Evolutionary conservation across 495 filamentous ascomycete species (phyloP).

Genomic region (Penicillium ochrochloron): DNA sequence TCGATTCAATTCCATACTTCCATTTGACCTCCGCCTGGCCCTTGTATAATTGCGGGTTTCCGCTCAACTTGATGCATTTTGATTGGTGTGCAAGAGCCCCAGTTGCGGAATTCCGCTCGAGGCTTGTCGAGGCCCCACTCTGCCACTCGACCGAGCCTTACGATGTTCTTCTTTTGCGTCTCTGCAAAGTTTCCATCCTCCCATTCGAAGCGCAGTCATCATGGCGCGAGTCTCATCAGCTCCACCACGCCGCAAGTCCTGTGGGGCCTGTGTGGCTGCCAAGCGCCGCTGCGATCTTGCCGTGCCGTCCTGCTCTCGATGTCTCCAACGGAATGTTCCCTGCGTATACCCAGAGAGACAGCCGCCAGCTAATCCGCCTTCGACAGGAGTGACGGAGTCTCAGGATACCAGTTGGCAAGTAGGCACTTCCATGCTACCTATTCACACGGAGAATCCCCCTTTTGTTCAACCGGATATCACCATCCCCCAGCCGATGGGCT

Average conservation of each 20-base stretch:
- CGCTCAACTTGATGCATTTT: neutral
- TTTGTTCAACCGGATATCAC: neutral
- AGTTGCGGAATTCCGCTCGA: constrained; percentile 38
- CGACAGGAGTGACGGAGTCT: neutral
- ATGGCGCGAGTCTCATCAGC: constrained; percentile 22
- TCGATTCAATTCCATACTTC: neutral
- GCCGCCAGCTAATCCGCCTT: constrained; percentile 5
- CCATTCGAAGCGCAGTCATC: neutral
- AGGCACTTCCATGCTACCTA: neutral
- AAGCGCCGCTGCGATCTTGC: constrained; percentile 58
- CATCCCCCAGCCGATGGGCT: neutral
- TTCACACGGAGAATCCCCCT: neutral
- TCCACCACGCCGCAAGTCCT: constrained; percentile 55
- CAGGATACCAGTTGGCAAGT: neutral
- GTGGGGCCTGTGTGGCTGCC: constrained; percentile 55
- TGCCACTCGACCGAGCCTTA: neutral
- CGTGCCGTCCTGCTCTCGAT: constrained; percentile 53
- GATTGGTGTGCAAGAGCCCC: constrained; percentile 12
- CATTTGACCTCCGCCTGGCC: neutral
- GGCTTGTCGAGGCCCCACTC: constrained; percentile 3
- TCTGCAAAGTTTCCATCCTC: neutral
- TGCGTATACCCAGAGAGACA: constrained; percentile 50
- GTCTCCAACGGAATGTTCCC: constrained; percentile 41
- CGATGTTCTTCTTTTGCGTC: neutral
- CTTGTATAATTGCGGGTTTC: constrained; percentile 24